Conservation (phyloP, 345 rosid genomes). For the Sonneratia caseolaris region DNA sequence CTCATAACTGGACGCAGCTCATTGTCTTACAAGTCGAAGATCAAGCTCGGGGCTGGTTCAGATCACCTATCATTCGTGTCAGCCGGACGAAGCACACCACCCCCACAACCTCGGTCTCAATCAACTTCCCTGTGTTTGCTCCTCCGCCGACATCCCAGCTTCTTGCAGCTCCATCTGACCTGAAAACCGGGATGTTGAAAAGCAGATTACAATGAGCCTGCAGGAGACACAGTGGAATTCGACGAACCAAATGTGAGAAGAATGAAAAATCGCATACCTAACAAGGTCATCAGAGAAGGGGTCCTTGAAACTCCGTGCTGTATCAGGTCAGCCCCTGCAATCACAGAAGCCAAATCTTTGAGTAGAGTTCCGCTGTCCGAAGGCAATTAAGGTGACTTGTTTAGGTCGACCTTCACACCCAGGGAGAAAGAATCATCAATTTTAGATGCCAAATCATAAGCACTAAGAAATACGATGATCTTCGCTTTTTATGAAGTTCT, state of each 20-base stretch:
- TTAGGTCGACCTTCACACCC: no score
- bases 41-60: not conserved
- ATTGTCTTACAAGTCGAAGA: not conserved
- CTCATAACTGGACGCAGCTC: not conserved
- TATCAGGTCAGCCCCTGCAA: conserved; percentile 50
- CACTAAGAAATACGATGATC: not conserved
- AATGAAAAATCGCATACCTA: conserved; percentile 37
- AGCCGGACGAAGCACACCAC: not conserved
- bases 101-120: not conserved
- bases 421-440: not conserved
- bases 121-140: conserved; percentile 39
- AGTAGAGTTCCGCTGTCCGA: not conserved
- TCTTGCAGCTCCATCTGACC: conserved; percentile 71
- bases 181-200: conserved; percentile 13
- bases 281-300: conserved; percentile 73
- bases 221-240: not conserved
- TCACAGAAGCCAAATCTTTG: conserved; percentile 10
- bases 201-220: not conserved
- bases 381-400: not conserved
- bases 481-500: not conserved
- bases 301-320: conserved; percentile 52
- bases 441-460: not conserved
- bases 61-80: not conserved
- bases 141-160: conserved; percentile 35
- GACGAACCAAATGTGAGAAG: not conserved